Evolutionary conservation across 2,329 filamentous ascomycete genomes (phyloP), one percentile per base, ranked within the genome.

Genomic region (Fusarium tuaranense): DNA sequence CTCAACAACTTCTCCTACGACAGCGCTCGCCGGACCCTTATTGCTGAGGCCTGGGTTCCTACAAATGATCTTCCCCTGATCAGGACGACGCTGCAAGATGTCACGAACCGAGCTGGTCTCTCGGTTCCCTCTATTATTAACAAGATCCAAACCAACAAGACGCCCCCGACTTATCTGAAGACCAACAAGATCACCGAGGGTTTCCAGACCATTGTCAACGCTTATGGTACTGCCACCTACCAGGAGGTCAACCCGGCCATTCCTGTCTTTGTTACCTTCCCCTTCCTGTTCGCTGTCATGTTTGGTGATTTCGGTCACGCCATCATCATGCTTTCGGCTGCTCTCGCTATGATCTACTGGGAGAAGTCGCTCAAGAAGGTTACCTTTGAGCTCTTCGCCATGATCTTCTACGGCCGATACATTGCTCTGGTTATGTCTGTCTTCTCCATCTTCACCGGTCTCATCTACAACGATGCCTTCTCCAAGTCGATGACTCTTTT

Each of bases 271-370:
- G 92, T 99, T 74, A 99, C 97, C 7, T 99, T 99, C 85, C 97
- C 97, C n/a, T 99, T 99, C 88, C 88, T 99, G 72, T 99, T 99
- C 82, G 97, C 97, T 60, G 97, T 99, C 90, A 99, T 99, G 97
- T 99, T 99, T 82, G 97, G 97, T 87, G 97, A 99, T 84, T 92
- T 98, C 69, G 97, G 97, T 62, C 97, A 99, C 81, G 97, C 96
- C 76, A 84, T 92, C 75, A 93, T 99, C 83, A 97, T 99, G 93
- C 88, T 96, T 51, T 82, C 91, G 66, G 94, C 95, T 67, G 94
- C 97, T 16, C 80, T 92, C 66, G 94, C 95, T 67, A 98, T 99
- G 95, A 98, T 99, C 78, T 94, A 98, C 86, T 98, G 92, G 89
- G 97, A 99, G 85, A 95, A 94, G 86, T 92, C 93, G 69, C 87